Base-by-base conservation (phyloP, 2,329 filamentous ascomycete species). In the Talaromyces sp. region DNA sequence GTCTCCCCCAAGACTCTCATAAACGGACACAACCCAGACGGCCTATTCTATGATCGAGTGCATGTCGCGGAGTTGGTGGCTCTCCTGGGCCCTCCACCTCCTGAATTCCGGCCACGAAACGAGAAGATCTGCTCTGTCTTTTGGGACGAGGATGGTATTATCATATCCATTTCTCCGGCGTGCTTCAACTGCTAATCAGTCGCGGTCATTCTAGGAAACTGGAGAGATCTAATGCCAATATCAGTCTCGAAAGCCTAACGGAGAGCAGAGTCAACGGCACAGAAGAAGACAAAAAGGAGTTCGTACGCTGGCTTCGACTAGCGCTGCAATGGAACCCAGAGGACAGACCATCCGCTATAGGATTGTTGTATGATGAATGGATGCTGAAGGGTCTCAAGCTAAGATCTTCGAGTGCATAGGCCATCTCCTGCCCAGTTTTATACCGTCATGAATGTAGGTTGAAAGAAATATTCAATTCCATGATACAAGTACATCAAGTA, bases 401-500 rank as follows among this genome's bases (percentile, higher is more conserved):
- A 19, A 38, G 10, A 27, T 17, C 40, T 45, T 45, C 7, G 6
- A 7, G n/a, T 45, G 1, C 5, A 45, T 1, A 15, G 22, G 6
- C 27, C 11, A 49, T 27, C 22, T 27, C 45, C 19, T 25, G 19
- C 11, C 43, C 8, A 7, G 2, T 38, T 6, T 17, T n/a, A 40
- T 40, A n/a, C 15, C 17, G 6, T 40, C 13, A n/a, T 40, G 40
- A n/a, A 43, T 43, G 17, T 6, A 19, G 17, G 17, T 40, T 43
- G 19, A 36, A 36, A 22, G n/a, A 56, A 36, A 56, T 56, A 38
- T 36, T 38, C 53, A 36, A 56, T 56, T 56, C 29, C 53, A 56
- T 56, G 53, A 25, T 56, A 62, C 60, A 62, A 62, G 60, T 62
- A 62, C 60, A 62, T 62, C 47, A 51, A 53, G 29, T 53, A 53